Conservation (phyloP, 2,329 filamentous ascomycete species). For the Thermomyces lanuginosus region DNA sequence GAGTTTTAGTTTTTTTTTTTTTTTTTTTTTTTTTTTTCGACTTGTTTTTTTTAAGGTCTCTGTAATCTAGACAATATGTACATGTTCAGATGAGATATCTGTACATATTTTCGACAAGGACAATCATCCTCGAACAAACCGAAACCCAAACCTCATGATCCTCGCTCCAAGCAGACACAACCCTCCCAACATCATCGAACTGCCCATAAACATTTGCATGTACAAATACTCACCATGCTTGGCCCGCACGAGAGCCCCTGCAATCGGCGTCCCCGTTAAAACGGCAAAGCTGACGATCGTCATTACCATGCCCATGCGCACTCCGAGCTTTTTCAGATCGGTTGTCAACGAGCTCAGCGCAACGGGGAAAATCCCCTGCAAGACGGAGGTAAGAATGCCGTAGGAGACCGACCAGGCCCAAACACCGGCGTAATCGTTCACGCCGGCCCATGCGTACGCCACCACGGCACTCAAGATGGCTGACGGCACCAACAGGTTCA, state of each 20-base stretch:
- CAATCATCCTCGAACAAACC: conserved; percentile 18
- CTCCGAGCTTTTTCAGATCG: conserved; percentile 37
- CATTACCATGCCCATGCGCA: conserved; percentile 43
- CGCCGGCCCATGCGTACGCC: conserved; percentile 5
- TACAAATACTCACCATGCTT: conserved; percentile 33
- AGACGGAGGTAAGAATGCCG: conserved; percentile 2
- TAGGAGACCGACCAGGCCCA: conserved; percentile 5
- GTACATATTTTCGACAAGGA: no score
- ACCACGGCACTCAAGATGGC: conserved; percentile 2
- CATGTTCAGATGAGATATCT: no score
- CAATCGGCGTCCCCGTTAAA: conserved; percentile 39
- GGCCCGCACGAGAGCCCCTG: conserved; percentile 34
- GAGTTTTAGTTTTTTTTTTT: no score
- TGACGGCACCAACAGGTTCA: conserved; percentile 5
- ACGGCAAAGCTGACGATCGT: conserved; percentile 38
- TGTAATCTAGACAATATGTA: no score
- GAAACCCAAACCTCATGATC: conserved; percentile 21
- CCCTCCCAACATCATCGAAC: conserved; percentile 28
- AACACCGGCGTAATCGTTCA: conserved; percentile 1
- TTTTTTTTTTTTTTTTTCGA: no score
- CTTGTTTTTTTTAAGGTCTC: no score
- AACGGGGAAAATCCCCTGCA: conserved; percentile 41
- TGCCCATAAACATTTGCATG: conserved; percentile 37
- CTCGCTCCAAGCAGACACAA: conserved; percentile 28
- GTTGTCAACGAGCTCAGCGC: conserved; percentile 39